These are phyloP conservation scores for Pseudopyricularia javanii DNA, from an alignment of 2,329 filamentous ascomycete genomes.

Conservation along the genomic window DNA sequence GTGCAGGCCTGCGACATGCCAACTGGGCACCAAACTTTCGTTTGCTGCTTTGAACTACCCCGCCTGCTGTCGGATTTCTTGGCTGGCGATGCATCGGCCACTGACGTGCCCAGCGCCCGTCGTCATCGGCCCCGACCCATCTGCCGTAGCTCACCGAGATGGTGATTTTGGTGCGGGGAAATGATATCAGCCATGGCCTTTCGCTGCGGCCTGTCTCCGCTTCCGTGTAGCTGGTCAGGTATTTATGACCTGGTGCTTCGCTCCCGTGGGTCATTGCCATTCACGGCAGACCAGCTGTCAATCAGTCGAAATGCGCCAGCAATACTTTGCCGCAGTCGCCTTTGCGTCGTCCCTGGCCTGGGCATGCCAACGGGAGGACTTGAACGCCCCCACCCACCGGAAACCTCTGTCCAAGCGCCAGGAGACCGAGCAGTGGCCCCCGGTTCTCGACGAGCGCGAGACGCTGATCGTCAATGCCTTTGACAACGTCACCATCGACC, in stretches of 20 bases:
- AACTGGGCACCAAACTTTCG: too few species aligned
- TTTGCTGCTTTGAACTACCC: too few species aligned
- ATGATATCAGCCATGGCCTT: too few species aligned
- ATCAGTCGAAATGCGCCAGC: neutral
- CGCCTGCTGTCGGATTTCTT: too few species aligned
- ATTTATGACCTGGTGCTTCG: neutral
- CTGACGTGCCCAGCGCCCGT: too few species aligned
- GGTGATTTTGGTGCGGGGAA: too few species aligned
- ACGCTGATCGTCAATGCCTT: conserved; percentile 21
- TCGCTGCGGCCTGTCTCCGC: too few species aligned
- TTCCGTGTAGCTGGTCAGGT: neutral
- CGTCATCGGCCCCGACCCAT: too few species aligned
- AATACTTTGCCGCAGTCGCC: neutral
- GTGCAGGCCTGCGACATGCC: too few species aligned
- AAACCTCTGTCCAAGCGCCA: neutral
- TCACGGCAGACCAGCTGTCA: neutral
- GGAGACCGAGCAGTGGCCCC: conserved; percentile 12
- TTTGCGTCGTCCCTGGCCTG: neutral
- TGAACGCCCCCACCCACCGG: neutral
- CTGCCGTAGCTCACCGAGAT: too few species aligned
- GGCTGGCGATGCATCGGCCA: too few species aligned
- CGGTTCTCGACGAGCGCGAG: conserved; percentile 19
- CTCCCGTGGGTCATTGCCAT: neutral
- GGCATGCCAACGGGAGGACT: conserved; percentile 1
- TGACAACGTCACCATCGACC: conserved; percentile 22